Base-by-base conservation (phyloP, 441 rosid genomes). In the Gossypium aridum region DNA sequence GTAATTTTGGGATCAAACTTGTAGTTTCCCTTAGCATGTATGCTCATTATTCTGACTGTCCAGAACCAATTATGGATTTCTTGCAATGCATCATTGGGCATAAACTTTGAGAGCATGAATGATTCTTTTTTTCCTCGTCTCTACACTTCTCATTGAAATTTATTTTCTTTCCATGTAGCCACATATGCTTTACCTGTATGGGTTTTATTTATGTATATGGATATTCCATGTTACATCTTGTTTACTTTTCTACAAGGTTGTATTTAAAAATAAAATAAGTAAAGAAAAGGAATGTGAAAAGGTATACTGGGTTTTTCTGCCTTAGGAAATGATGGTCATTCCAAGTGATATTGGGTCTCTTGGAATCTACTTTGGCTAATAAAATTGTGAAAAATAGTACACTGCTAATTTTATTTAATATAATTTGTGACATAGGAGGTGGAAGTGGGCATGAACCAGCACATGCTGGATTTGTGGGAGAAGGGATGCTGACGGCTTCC, bases 371-470 rank as follows among this genome's bases (percentile, higher is more conserved):
- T 53, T 69, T 26, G 37, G 43, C 37, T 2, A 1, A 68, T 7
- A 51, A 16, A 68, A 69, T 16, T 51, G n/a, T 54, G 28, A 31
- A 70, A 19, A 12, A 19, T 20, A 13, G 57, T 47, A 12, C 9
- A 55, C 3, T 0, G 12, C 26, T 28, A 57, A 39, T 68, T 19
- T 68, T 14, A 53, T 47, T 16, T 55, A 55, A 26, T 75, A 16
- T 56, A 31, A 62, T 65, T 47, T 64, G 22, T 74, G 51, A 75
- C 78, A 47, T 70, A 96, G 99, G 99, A 55, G 98, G 99, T 65
- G 99, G 99, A 71, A 96, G 99, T 71, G 99, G 99, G 47, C 99
- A 96, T 85, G 99, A 96, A 74, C 98, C 99, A 75, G 97, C 99
- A 56, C 94, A 92, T 54, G 89, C 99, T 86, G 99, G 99, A 28